phyloP scores from a whole-genome alignment of 352 stramenopile genomes.

The Phytophthora tentaculata region DNA sequence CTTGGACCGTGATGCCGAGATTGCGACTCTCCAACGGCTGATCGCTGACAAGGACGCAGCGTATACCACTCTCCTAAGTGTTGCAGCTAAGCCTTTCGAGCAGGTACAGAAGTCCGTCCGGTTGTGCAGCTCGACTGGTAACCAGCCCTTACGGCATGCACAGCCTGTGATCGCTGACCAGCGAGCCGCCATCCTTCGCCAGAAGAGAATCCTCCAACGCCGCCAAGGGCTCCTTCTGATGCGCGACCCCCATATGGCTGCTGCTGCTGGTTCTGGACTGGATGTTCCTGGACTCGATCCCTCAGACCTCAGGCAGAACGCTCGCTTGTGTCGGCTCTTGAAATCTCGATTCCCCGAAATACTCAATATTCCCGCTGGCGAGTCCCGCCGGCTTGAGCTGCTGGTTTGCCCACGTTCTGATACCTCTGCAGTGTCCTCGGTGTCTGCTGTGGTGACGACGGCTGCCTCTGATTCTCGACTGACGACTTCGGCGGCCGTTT shows the following conservation, averaged over 20 bases:
- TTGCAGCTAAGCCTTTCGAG: background rate
- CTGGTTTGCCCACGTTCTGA: background rate
- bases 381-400: background rate
- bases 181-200: background rate
- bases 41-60: background rate
- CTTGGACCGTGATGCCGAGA: background rate
- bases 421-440: too few species aligned
- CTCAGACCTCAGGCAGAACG: background rate
- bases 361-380: background rate
- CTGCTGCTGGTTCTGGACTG: background rate
- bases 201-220: background rate
- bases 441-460: too few species aligned
- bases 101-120: background rate
- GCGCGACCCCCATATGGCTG: background rate
- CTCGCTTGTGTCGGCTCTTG: background rate
- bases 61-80: background rate
- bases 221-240: background rate
- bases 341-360: background rate
- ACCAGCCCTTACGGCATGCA: background rate
- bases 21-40: background rate
- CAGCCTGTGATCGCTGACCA: background rate
- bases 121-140: background rate
- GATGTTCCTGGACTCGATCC: background rate
- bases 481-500: too few species aligned
- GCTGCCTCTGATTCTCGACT: too few species aligned